Conservation (phyloP, 441 rosid species). For the Omphalea diandra region DNA sequence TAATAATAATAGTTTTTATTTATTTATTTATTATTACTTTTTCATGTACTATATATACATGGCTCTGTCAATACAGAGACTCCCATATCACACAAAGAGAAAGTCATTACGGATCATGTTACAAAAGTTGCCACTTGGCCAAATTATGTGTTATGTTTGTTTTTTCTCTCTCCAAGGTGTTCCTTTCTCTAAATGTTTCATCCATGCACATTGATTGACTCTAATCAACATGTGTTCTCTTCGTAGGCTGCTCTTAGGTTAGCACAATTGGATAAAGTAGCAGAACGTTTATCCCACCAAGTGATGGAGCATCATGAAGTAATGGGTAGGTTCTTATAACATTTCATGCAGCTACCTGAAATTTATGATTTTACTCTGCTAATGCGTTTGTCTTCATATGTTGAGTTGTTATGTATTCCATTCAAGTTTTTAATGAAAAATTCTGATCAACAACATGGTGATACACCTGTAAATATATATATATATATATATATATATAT, state of each 20-base stretch:
- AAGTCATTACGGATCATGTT: background rate
- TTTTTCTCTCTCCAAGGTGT: background rate
- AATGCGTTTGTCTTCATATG: background rate
- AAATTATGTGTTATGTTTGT: background rate
- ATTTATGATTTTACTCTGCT: background rate
- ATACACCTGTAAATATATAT: too few relatives aligned
- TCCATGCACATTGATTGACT: constrained; percentile 13
- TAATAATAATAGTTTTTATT: too few relatives aligned
- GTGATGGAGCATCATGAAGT: constrained; percentile 99
- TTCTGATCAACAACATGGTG: background rate
- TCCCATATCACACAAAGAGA: background rate
- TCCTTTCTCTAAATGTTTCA: background rate
- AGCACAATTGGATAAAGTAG: constrained; percentile 79
- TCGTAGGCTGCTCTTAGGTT: constrained; percentile 86
- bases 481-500: too few relatives aligned
- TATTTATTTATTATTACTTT: too few relatives aligned
- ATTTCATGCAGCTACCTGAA: constrained; percentile 1
- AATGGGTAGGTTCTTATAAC: constrained; percentile 67
- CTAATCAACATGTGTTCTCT: constrained; percentile 17
- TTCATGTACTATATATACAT: too few relatives aligned
- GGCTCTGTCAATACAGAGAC: background rate
- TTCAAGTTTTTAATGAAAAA: background rate
- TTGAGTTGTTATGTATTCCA: background rate
- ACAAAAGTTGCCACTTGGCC: background rate
- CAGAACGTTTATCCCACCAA: constrained; percentile 74